Evolutionary conservation across 177 flowering plant species (phyloP).

Genomic region (Tripterygium wilfordii): DNA sequence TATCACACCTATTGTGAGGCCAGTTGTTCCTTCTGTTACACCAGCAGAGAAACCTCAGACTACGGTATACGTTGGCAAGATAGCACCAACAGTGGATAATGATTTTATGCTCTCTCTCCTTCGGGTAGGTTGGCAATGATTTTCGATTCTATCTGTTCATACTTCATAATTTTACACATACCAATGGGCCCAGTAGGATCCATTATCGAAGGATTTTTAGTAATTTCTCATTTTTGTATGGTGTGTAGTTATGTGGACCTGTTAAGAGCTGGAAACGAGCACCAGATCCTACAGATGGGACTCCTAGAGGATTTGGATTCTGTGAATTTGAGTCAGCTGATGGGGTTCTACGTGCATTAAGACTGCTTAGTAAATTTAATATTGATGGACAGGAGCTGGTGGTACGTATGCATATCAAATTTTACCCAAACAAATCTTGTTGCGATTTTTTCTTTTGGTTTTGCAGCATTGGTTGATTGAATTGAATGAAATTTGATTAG

Average conservation of each 20-base stretch:
- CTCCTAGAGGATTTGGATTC: constrained; percentile 84
- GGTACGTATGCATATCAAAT: constrained; percentile 42
- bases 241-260: constrained; percentile 88
- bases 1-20: constrained; percentile 64
- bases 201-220: constrained; percentile 3
- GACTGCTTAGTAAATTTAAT: constrained; percentile 70
- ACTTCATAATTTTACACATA: too few species aligned
- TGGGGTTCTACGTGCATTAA: constrained; percentile 94
- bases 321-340: constrained; percentile 98
- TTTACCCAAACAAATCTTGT: too few species aligned
- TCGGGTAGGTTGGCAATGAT: constrained; percentile 34
- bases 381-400: constrained; percentile 91
- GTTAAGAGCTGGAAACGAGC: constrained; percentile 98
- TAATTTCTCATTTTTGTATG: constrained; percentile 7
- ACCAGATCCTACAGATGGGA: constrained; percentile 74
- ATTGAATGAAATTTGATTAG: too few species aligned
- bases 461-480: not conserved
- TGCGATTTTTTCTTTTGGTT: not conserved
- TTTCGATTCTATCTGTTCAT: not conserved
- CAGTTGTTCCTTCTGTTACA: constrained; percentile 53
- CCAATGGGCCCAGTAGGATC: too few species aligned
- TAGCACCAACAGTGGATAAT: constrained; percentile 81
- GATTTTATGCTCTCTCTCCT: constrained; percentile 85
- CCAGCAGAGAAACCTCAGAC: constrained; percentile 90
- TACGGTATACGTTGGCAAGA: constrained; percentile 90